Evolutionary conservation across 192 early-diverging fungal genomes (phyloP).

Genomic region (Piromyces sp.): DNA sequence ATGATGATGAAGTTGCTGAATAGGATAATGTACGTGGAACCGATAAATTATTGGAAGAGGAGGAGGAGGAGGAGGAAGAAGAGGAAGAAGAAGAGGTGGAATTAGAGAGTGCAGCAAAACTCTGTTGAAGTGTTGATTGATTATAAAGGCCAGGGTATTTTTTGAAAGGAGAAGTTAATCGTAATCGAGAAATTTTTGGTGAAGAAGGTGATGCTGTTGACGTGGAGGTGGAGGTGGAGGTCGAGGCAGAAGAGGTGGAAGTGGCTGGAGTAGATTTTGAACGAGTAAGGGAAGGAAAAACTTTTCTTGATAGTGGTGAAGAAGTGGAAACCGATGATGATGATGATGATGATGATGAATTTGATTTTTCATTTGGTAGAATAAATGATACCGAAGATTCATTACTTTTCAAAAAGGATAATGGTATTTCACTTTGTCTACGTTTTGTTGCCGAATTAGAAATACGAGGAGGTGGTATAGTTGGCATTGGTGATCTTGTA

Average conservation of each 20-base stretch:
- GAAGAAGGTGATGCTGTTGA: neutral
- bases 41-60: neutral
- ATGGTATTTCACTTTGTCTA: neutral
- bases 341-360: neutral
- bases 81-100: neutral
- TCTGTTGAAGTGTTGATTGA: neutral
- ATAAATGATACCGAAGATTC: neutral
- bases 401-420: neutral
- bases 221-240: no score
- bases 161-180: neutral
- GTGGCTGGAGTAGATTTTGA: neutral
- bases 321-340: neutral
- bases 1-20: neutral
- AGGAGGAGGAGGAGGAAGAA: neutral
- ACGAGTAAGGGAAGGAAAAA: neutral
- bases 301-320: neutral
- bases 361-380: neutral
- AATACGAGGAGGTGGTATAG: neutral
- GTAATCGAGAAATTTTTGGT: neutral
- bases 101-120: neutral
- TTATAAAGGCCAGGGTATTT: neutral
- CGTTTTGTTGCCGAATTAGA: neutral
- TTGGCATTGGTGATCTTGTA: neutral
- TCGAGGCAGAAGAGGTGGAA: no score
- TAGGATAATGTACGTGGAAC: neutral